phyloP scores from a whole-genome alignment of 495 filamentous ascomycete species.

The Amorphotheca resinae region DNA sequence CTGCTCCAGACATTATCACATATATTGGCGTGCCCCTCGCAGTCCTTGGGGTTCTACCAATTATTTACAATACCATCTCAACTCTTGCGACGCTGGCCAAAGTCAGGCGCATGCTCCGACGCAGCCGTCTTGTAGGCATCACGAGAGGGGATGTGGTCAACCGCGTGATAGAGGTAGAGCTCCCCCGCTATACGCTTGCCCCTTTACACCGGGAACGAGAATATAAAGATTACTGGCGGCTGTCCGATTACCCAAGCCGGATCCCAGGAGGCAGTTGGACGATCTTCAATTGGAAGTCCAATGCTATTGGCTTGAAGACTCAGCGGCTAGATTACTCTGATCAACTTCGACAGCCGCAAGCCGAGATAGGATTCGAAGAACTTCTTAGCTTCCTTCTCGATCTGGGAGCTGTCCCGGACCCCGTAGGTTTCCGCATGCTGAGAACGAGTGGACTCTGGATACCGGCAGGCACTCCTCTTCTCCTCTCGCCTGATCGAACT shows the following conservation, averaged over 20 bases:
- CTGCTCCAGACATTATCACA: conserved; percentile 29
- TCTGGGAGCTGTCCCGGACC: conserved; percentile 46
- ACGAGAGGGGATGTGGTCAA: conserved; percentile 50
- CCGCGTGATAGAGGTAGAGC: conserved; percentile 51
- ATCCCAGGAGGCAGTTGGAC: conserved; percentile 52
- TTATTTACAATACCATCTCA: conserved; percentile 46
- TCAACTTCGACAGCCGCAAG: conserved; percentile 51
- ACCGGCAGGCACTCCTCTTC: conserved; percentile 44
- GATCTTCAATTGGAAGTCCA: conserved; percentile 48
- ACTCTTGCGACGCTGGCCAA: conserved; percentile 42
- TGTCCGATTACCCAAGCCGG: conserved; percentile 31
- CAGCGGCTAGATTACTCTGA: conserved; percentile 53
- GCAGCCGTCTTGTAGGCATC: conserved; percentile 39
- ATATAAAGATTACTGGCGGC: conserved; percentile 40
- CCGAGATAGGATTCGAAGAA: conserved; percentile 50
- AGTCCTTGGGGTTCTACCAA: conserved; percentile 54
- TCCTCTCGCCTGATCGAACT: conserved; percentile 39
- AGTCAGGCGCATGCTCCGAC: conserved; percentile 42
- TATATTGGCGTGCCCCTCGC: conserved; percentile 53
- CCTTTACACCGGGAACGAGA: conserved; percentile 42
- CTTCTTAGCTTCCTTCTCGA: conserved; percentile 49
- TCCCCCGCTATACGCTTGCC: conserved; percentile 48
- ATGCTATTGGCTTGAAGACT: conserved; percentile 44
- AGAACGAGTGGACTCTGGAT: conserved; percentile 50
- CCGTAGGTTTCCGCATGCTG: conserved; percentile 45